A percentile compares a stretch with the other conserved stretches of the same genome.
These are phyloP conservation scores for Phytophthora multivora DNA, from an alignment of 352 stramenopile genomes.

Conservation along the genomic window DNA sequence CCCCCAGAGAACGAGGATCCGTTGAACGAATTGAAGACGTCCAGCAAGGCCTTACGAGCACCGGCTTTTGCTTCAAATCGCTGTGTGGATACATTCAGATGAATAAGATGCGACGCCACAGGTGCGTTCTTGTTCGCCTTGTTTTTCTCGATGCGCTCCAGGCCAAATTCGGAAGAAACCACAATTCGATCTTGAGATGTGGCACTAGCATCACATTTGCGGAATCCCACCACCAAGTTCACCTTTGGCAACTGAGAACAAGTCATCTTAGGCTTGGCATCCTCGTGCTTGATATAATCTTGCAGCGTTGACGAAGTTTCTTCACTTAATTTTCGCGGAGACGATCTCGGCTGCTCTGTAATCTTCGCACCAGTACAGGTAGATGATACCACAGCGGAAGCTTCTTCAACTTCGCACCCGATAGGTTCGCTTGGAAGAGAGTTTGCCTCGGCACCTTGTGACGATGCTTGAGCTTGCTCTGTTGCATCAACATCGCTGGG, in stretches of 20 bases:
- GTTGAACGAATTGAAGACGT: constrained; percentile 54
- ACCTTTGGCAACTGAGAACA: constrained; percentile 49
- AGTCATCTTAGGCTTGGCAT: constrained; percentile 38
- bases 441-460: constrained; percentile 4
- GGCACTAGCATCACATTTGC: constrained; percentile 35
- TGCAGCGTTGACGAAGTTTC: constrained; percentile 2
- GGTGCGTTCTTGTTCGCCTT: constrained; percentile 9
- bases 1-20: neutral
- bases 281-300: constrained; percentile 33
- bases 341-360: constrained; percentile 4
- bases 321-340: constrained; percentile 3
- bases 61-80: constrained; percentile 32
- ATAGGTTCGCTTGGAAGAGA: constrained; percentile 17
- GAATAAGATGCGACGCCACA: constrained; percentile 21
- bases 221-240: constrained; percentile 48
- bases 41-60: constrained; percentile 30
- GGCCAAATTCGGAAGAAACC: constrained; percentile 34
- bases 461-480: constrained; percentile 5
- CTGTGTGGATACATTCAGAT: constrained; percentile 23
- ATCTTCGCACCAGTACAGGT: constrained; percentile 4
- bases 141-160: constrained; percentile 26
- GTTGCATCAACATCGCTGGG: constrained; percentile 13
- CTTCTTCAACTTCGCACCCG: constrained; percentile 27
- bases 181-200: constrained; percentile 33
- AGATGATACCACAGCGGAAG: constrained; percentile 4